These are phyloP conservation scores for Discostella pseudostelligera DNA, from an alignment of 108 stramenopile genomes.

Conservation along the genomic window DNA sequence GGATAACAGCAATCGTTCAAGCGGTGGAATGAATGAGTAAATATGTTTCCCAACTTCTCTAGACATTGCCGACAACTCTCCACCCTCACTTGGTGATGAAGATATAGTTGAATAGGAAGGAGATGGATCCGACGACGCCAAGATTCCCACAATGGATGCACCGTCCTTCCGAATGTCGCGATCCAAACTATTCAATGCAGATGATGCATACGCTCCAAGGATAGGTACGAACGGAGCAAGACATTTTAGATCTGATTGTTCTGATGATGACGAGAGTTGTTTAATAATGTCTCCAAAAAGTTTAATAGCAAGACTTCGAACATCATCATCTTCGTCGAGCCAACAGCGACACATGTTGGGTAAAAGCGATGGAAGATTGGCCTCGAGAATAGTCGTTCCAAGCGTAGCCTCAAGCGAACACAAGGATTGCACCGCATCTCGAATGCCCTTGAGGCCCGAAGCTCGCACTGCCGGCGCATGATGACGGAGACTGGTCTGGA, in stretches of 20 bases:
- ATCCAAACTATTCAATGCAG: conserved; percentile 82
- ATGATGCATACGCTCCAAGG: conserved; percentile 61
- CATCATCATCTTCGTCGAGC: conserved; percentile 77
- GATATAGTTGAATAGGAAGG: conserved; percentile 31
- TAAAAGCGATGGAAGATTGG: conserved; percentile 39
- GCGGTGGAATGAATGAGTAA: conserved; percentile 32
- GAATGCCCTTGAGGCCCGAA: conserved; percentile 69
- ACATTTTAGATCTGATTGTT: conserved; percentile 15
- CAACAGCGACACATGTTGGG: conserved; percentile 55
- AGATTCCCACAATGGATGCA: conserved; percentile 42
- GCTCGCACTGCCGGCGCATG: conserved; percentile 63
- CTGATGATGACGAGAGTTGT: conserved; percentile 10
- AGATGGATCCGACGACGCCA: conserved; percentile 44
- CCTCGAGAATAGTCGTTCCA: conserved; percentile 48
- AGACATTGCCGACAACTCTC: conserved; percentile 10
- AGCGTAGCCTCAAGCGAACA: conserved; percentile 26
- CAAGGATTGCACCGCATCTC: conserved; percentile 53
- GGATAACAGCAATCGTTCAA: conserved; percentile 36
- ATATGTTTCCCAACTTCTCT: conserved; percentile 34
- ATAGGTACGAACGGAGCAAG: conserved; percentile 66
- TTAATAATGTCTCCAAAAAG: conserved; percentile 51
- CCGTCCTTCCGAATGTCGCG: conserved; percentile 59
- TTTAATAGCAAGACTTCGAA: conserved; percentile 52
- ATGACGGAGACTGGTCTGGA: conserved; percentile 56
- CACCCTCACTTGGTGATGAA: conserved; percentile 5